Evolutionary conservation across 139 green algal species (phyloP), one percentile per base, ranked within the genome.

Genomic region (Dunaliella primolecta): DNA sequence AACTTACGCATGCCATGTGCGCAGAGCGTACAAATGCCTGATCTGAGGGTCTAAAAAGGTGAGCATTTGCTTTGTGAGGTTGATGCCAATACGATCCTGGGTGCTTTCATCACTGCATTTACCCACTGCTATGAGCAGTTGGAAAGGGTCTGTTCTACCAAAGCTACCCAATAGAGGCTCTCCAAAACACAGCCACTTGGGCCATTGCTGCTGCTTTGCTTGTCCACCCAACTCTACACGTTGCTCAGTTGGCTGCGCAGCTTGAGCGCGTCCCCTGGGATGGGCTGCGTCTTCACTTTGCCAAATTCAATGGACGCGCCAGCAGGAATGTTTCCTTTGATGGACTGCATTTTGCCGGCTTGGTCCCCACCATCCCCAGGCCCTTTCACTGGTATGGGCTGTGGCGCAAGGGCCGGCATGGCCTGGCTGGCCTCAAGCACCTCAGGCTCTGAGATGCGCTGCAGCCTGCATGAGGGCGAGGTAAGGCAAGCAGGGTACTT

Each of bases 281-380:
- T 38, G 34, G 24, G 75, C 77, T 84, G 38, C 2, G 76, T 83
- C 29, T 80, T 15, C 34, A 84, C 84, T 21, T 34, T 3, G 3
- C 84, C 84, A 84, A 87, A 87, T 55, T 87, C 84, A 2, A 87
- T 29, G 27, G 23, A 36, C 2, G 55, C 31, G 25, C 25, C 77
- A 1, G 84, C 25, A 55, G 78, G 83, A 33, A 72, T 32, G 71
- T 27, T 11, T 36, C 75, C 46, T 25, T 75, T 76, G 36, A 86
- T 86, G 75, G 72, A 25, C 34, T 85, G 46, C 46, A 64, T 64
- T 15, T 64, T 64, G 46, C 46, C 46, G 15, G 46, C 46, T 15
- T 64, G 46, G 46, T 64, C 46, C n/a, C n/a, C n/a, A 81, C 7
- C 23, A 3, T 81, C 34, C 27, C 20, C 1, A 2, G 36, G 81